phyloP scores from a whole-genome alignment of 2,329 filamentous ascomycete genomes.

The Diaporthe citriasiana region DNA sequence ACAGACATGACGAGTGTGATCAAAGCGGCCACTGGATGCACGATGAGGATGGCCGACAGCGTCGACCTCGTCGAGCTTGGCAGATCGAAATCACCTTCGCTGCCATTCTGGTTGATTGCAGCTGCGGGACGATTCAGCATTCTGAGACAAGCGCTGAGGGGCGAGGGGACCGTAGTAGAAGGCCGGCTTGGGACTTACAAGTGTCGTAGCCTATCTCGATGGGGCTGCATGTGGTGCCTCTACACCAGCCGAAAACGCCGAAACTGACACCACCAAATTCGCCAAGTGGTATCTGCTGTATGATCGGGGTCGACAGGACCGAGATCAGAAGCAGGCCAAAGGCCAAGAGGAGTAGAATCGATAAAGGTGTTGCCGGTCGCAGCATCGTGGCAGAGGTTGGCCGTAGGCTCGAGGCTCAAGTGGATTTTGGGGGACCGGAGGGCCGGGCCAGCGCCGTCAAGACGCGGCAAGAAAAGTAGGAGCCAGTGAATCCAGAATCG shows the following conservation, averaged over 20 bases:
- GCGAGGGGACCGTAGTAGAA: slow-evolving; percentile 2
- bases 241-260: slow-evolving; percentile 94
- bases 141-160: background rate
- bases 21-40: slow-evolving; percentile 91
- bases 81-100: slow-evolving; percentile 67
- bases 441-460: slow-evolving; percentile 58
- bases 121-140: slow-evolving; percentile 27
- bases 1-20: slow-evolving; percentile 88
- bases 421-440: slow-evolving; percentile 37
- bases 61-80: slow-evolving; percentile 66
- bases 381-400: slow-evolving; percentile 73
- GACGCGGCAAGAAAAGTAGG: slow-evolving; percentile 55
- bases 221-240: slow-evolving; percentile 73
- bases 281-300: slow-evolving; percentile 86
- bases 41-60: slow-evolving; percentile 90
- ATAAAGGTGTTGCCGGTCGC: slow-evolving; percentile 91
- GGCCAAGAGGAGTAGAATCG: slow-evolving; percentile 85
- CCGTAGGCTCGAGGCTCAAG: slow-evolving; percentile 44
- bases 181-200: slow-evolving; percentile 67
- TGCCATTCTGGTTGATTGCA: slow-evolving; percentile 36
- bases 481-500: slow-evolving; percentile 35
- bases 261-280: slow-evolving; percentile 83
- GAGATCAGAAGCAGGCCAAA: slow-evolving; percentile 89
- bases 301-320: slow-evolving; percentile 91
- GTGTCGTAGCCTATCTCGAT: slow-evolving; percentile 89